Evolutionary conservation across 148 eudicot genomes (phyloP).

Genomic region (Cornus florida): DNA sequence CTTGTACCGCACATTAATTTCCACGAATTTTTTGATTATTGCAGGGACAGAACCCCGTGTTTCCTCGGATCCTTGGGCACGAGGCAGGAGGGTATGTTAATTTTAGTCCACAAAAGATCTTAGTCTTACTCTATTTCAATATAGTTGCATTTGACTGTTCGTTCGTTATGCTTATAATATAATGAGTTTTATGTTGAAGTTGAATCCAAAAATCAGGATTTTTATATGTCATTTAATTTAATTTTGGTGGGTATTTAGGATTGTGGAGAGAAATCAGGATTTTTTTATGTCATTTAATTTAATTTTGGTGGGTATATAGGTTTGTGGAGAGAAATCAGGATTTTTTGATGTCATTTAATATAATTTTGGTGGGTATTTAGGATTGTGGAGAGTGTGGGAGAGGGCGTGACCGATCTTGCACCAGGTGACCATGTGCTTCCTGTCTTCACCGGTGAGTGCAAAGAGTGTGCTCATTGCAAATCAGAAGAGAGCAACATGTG

Average conservation of each 20-base stretch:
- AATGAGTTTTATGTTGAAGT: neutral
- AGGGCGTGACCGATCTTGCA: slow-evolving; percentile 32
- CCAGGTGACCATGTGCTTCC: slow-evolving; percentile 48
- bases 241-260: slow-evolving; percentile 9
- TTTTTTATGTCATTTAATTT: too few species aligned
- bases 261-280: slow-evolving; percentile 47
- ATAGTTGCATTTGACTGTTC: neutral
- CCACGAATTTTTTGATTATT: slow-evolving; percentile 9
- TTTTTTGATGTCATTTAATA: neutral
- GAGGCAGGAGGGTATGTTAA: slow-evolving; percentile 47
- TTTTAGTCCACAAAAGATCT: neutral
- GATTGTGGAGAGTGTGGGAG: slow-evolving; percentile 44
- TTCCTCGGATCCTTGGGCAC: slow-evolving; percentile 52
- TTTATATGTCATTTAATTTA: neutral
- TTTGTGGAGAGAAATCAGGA: slow-evolving; percentile 27
- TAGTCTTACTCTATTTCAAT: too few species aligned
- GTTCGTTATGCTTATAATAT: too few species aligned
- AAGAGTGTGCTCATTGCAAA: slow-evolving; percentile 40
- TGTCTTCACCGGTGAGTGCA: slow-evolving; percentile 38
- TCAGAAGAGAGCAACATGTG: slow-evolving; percentile 45
- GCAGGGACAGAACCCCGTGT: slow-evolving; percentile 25
- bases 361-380: neutral
- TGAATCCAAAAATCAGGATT: neutral
- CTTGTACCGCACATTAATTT: neutral
- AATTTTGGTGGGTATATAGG: slow-evolving; percentile 8